These are phyloP conservation scores for Nephelium lappaceum DNA, from an alignment of 345 rosid genomes.

Conservation along the genomic window DNA sequence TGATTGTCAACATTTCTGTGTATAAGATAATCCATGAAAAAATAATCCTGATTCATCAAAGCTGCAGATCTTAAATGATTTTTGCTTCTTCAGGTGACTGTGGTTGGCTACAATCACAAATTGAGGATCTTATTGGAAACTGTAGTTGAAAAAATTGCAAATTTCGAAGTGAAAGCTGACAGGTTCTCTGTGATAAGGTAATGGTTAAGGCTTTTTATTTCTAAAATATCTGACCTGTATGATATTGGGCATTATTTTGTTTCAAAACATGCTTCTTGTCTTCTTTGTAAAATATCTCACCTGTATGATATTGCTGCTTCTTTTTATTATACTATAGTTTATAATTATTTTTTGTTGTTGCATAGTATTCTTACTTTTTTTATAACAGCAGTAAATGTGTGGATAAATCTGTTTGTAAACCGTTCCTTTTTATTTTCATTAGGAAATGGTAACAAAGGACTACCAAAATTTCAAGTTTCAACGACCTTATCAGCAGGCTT, in stretches of 20 bases:
- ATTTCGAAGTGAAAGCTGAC: conserved; percentile 75
- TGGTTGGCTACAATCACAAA: conserved; percentile 90
- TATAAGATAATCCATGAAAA: not conserved
- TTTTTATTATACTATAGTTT: not conserved
- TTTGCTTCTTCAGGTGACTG: conserved; percentile 53
- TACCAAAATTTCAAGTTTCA: conserved; percentile 77
- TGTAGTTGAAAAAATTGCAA: conserved; percentile 62
- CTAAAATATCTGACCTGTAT: not conserved
- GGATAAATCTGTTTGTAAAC: not conserved
- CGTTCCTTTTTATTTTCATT: conserved; percentile 20
- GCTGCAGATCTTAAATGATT: conserved; percentile 3
- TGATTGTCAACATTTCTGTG: not conserved
- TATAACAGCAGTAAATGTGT: not conserved
- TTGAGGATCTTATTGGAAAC: conserved; percentile 78
- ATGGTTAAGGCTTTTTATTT: not conserved
- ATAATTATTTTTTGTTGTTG: not conserved
- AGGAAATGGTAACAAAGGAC: conserved; percentile 80
- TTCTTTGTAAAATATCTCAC: not conserved
- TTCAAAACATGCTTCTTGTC: not conserved
- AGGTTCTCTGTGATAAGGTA: conserved; percentile 93
- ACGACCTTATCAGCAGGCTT: conserved; percentile 85
- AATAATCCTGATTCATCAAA: not conserved
- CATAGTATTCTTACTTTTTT: not conserved
- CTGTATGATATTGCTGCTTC: not conserved
- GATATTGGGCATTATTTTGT: not conserved